Evolutionary conservation across 2,329 filamentous ascomycete species (phyloP), one percentile per base, ranked within the genome.

Genomic region (Thelonectria blattea): DNA sequence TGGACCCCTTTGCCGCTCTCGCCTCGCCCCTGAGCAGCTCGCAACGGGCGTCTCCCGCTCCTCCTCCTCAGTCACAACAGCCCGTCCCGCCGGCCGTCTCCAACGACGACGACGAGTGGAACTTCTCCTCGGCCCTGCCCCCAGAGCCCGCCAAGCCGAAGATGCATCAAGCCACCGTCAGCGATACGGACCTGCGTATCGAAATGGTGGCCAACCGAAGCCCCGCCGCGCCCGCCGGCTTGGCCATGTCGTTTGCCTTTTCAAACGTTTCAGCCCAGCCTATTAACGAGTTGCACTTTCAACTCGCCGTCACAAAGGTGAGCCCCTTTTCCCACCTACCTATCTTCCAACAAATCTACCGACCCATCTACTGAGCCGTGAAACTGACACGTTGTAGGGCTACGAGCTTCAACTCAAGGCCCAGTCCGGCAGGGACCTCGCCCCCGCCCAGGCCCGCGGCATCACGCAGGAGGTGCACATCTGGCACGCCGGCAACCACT

Each of bases 241-340:
- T 97, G 46, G 82, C 85, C 30, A 85, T 98, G 48, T 79, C 87
- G 4, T 91, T 93, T 64, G 83, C 85, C n/a, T 96, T 97, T 74
- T 93, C 92, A 17, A 99, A 96, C 74, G 90, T 86, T 61, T 90
- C 88, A 1, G 77, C 84, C 2, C 84, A 91, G 69, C 84, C 87
- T 0, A 84, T 99, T 20, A 84, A 85, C 3, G 91, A 96, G 65
- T 80, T 99, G 30, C 93, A 94, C 60, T 96, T 97, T 72, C 92
- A 97, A 75, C 83, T 96, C 41, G 95, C 95, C 3, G 94, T 97
- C 30, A 95, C 94, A 61, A 98, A 94, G 86, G 93, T 96, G 80
- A 66, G 76, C 50, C 18, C 52, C 47, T 17, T 5, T 6, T 8
- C 27, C 39, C 15, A 12, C 8, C 17, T 30, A 9, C n/a, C 14